A percentile compares a stretch with the other conserved stretches of the same genome.
These are phyloP conservation scores for Saccharomyces hybrid DNA, from an alignment of 1,139 yeast genomes.

Conservation along the genomic window DNA sequence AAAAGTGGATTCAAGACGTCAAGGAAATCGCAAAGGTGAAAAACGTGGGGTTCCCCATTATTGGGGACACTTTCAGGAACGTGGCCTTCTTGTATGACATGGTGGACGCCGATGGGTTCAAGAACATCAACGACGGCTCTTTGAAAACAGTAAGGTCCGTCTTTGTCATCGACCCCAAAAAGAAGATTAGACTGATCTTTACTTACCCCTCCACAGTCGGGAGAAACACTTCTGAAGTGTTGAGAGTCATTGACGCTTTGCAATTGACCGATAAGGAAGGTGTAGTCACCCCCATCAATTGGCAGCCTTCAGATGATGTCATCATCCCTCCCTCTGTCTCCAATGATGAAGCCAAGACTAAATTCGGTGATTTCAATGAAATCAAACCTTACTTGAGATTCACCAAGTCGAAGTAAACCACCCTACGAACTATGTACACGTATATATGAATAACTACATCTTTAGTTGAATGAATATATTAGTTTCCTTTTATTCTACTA, in stretches of 20 bases:
- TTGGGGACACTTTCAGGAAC: conserved; percentile 74
- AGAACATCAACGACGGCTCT: conserved; percentile 60
- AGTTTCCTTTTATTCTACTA: neutral
- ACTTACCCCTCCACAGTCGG: conserved; percentile 90
- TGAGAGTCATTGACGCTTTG: conserved; percentile 79
- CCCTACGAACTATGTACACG: neutral
- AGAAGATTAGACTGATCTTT: conserved; percentile 74
- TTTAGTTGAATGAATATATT: neutral
- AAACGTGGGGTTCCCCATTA: conserved; percentile 73
- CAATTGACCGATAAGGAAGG: conserved; percentile 75
- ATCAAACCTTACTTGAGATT: conserved; percentile 80
- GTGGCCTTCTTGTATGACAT: conserved; percentile 80
- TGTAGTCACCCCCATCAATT: conserved; percentile 65
- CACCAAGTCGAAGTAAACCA: conserved; percentile 33
- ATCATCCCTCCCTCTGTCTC: conserved; percentile 80
- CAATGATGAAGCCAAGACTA: conserved; percentile 70
- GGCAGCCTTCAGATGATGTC: conserved; percentile 74
- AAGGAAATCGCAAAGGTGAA: conserved; percentile 64
- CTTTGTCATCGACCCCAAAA: conserved; percentile 76
- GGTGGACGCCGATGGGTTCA: conserved; percentile 84
- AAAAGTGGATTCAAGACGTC: conserved; percentile 78
- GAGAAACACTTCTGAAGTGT: conserved; percentile 80
- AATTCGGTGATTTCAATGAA: conserved; percentile 73
- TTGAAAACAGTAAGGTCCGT: conserved; percentile 84
- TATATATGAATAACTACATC: neutral